Percentiles rank a stretch among this genome's conserved stretches.
Conservation (phyloP, 139 green algal genomes). For the Chlorella ohadii region DNA sequence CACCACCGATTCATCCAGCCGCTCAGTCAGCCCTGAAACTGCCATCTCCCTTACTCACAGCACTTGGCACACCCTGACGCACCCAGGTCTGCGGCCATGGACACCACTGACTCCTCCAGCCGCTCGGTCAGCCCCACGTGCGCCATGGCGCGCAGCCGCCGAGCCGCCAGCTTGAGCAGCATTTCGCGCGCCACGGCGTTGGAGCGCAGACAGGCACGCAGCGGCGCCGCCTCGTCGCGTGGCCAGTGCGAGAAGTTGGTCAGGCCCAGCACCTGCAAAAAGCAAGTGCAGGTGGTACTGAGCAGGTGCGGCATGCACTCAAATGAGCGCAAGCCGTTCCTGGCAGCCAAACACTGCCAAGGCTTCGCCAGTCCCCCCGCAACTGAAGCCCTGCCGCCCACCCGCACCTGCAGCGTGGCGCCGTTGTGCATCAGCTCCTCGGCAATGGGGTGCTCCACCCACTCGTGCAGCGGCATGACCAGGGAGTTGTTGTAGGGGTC, state of each 20-base stretch:
- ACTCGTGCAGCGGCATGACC: constrained; percentile 82
- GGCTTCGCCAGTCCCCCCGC: no score
- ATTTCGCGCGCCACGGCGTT: background rate
- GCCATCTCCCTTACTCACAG: no score
- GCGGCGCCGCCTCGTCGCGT: constrained; percentile 37
- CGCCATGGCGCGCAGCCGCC: constrained; percentile 56
- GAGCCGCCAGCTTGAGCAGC: constrained; percentile 55
- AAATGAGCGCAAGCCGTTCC: background rate
- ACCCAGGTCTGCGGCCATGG: constrained; percentile 57
- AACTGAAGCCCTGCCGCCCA: no score
- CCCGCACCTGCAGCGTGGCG: constrained; percentile 70
- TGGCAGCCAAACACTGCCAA: no score
- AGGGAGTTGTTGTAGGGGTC: constrained; percentile 87
- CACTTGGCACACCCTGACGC: background rate
- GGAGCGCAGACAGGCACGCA: constrained; percentile 65
- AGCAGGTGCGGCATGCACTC: no score
- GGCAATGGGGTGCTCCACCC: constrained; percentile 73
- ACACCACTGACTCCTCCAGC: constrained; percentile 64
- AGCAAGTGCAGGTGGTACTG: background rate
- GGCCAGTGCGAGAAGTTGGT: constrained; percentile 87
- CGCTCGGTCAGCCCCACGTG: constrained; percentile 81
- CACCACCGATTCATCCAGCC: constrained; percentile 62
- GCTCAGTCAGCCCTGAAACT: constrained; percentile 74
- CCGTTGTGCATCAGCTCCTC: constrained; percentile 86
- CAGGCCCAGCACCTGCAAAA: constrained; percentile 82